These are phyloP conservation scores for Helicosporidium sp. DNA, from an alignment of 139 green algal genomes.

Conservation along the genomic window DNA sequence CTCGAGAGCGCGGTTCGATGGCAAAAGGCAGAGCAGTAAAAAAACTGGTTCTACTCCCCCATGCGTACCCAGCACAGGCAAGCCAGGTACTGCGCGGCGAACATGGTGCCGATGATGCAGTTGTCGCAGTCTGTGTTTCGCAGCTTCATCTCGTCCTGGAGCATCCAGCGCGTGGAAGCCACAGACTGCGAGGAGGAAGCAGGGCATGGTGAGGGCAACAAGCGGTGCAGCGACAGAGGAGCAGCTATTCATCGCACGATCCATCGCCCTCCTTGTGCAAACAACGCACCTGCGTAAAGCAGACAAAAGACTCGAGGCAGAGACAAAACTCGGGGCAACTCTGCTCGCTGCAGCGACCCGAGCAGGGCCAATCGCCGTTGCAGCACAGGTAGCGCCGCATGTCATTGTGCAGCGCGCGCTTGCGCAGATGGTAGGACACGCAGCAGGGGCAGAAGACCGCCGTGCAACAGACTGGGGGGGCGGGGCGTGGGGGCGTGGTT, in stretches of 20 bases:
- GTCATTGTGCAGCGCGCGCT: conserved; percentile 48
- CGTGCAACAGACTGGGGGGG: conserved; percentile 13
- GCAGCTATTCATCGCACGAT: too few relatives aligned
- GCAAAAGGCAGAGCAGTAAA: too few relatives aligned
- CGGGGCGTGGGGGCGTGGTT: neutral
- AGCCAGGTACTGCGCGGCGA: conserved; percentile 58
- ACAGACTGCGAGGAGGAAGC: too few relatives aligned
- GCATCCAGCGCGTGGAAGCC: conserved; percentile 46
- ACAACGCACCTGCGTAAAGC: conserved; percentile 13
- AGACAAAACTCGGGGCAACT: conserved; percentile 48
- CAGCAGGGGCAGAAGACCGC: conserved; percentile 30
- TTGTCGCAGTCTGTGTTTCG: conserved; percentile 62
- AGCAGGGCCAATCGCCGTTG: conserved; percentile 53
- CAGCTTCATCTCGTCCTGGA: conserved; percentile 61
- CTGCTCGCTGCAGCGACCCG: conserved; percentile 31
- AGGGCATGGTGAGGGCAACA: too few relatives aligned
- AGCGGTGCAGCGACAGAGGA: too few relatives aligned
- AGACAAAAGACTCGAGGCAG: conserved; percentile 33
- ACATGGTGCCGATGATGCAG: conserved; percentile 49
- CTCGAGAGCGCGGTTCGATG: too few relatives aligned
- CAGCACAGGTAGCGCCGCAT: conserved; percentile 58
- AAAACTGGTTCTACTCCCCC: too few relatives aligned
- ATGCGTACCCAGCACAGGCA: conserved; percentile 52
- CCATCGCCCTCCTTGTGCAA: too few relatives aligned
- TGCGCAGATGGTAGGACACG: conserved; percentile 38